Evolutionary conservation across 306 rosid species (phyloP), one percentile per base, ranked within the genome.

Genomic region (Fragaria iinumae): DNA sequence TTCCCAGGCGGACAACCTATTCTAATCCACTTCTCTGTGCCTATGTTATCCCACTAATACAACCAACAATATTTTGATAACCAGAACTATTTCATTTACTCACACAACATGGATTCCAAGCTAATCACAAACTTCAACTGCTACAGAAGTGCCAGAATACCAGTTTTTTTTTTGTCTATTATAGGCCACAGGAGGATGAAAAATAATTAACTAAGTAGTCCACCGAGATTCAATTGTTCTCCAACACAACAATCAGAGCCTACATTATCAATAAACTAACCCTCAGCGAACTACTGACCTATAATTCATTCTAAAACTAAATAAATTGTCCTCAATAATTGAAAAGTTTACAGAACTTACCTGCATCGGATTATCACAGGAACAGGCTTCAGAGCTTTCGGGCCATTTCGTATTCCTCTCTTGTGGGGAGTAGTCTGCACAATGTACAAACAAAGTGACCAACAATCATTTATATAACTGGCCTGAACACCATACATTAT

Each of bases 321-420:
- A 49, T 3, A 62, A 41, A 49, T n/a, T 80, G 25, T 67, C 79
- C 76, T 49, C 62, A 4, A 60, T 29, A 75, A 73, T 69, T 1
- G 0, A 67, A 71, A 82, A 32, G 71, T 45, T 7, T 57, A 49
- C 69, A 41, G 10, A 21, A 12, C 52, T 83, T 83, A 92, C 99
- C 74, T 88, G 96, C 97, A 92, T 47, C 88, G 82, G 62, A 88
- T 71, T 59, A 93, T 88, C 68, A 93, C 97, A 2, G 94, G 98
- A 76, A 75, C 72, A 29, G 97, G 98, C 79, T 93, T 90, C 77
- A 91, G 74, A 72, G 97, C 98, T 84, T 82, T 93, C 6, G 97
- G 97, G 39, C 93, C 98, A 82, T 85, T 85, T 87, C 86, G 69
- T 87, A 85, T 89, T 89, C 82, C 82, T 77, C 82, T 82, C 81